Base-by-base conservation (phyloP, 306 rosid species). In the Casuarina equisetifolia region DNA sequence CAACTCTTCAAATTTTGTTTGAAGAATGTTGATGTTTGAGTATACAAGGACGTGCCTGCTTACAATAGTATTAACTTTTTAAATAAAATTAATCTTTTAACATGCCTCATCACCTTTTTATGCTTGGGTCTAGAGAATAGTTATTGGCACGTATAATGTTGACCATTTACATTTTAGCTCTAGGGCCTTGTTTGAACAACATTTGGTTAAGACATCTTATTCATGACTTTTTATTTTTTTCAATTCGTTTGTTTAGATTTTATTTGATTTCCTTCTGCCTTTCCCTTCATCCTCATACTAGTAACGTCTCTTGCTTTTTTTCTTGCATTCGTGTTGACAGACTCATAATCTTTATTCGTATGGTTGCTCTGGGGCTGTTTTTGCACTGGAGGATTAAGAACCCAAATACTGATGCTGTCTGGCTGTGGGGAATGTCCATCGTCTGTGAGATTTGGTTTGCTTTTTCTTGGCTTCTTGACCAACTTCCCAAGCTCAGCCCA, bases 401-500 rank as follows among this genome's bases (percentile, higher is more conserved):
- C 82, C 86, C 87, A 71, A 94, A 94, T 54, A 80, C 67, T 17
- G 97, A 94, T 77, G 97, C 98, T 79, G 55, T 90, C 3, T 94
- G 98, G 98, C 88, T 94, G 5, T 94, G 98, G 98, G 97, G 94
- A 8, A 92, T 94, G 98, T 94, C 96, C 42, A 84, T 94, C 16
- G 97, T 94, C 74, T 94, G 98, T 76, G 98, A 94, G 86, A 69
- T 94, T 77, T 94, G 98, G 98, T 94, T 94, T 87, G 98, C 98
- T 62, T 90, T 94, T 76, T 94, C 98, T 43, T 94, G 98, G 98
- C 98, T 94, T 63, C 92, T 94, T 57, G 98, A 94, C 82, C 97
- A 92, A 59, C 83, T 94, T 16, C 97, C 98, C 6, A 94, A 94
- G 86, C 82, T 94, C 43, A 90, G 97, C 69, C 98, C 98, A 1